These are phyloP conservation scores for Myrmaecium sp. DNA, from an alignment of 2,329 filamentous ascomycete species.

Conservation along the genomic window DNA sequence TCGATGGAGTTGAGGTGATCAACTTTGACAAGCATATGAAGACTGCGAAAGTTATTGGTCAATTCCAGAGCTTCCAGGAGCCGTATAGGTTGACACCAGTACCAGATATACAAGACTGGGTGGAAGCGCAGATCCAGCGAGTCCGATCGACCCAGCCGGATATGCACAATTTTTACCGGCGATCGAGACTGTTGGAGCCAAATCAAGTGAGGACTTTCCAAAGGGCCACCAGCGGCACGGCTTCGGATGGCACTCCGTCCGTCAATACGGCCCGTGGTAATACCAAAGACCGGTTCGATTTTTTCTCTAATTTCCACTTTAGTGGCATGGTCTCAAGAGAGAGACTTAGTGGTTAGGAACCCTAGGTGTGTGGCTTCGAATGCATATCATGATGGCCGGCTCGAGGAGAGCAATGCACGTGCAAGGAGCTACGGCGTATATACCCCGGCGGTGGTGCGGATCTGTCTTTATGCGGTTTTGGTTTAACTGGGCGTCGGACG, in stretches of 20 bases:
- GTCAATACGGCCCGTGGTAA: constrained; percentile 9
- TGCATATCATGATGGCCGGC: too few species aligned
- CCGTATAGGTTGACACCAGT: constrained; percentile 73
- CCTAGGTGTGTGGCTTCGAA: too few species aligned
- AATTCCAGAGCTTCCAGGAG: constrained; percentile 90
- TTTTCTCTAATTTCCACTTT: constrained; percentile 18
- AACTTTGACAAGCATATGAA: constrained; percentile 97
- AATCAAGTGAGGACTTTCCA: constrained; percentile 31
- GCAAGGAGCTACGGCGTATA: too few species aligned
- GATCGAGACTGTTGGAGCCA: constrained; percentile 71
- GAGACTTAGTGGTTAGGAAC: too few species aligned
- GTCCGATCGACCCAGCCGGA: constrained; percentile 52
- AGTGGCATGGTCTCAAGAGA: too few species aligned
- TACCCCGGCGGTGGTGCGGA: too few species aligned
- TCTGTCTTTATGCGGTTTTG: too few species aligned
- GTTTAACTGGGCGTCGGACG: too few species aligned
- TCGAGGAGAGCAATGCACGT: too few species aligned
- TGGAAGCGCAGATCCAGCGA: constrained; percentile 62
- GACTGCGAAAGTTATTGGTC: constrained; percentile 87
- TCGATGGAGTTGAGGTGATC: constrained; percentile 61
- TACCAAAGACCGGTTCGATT: constrained; percentile 20
- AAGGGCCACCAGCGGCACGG: constrained; percentile 3
- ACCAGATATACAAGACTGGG: constrained; percentile 83
- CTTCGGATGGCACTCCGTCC: constrained; percentile 7
- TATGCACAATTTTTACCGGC: constrained; percentile 57